A percentile compares a stretch with the other conserved stretches of the same genome.
Conservation (phyloP, 495 filamentous ascomycete genomes). For the Penicillium argentinense region DNA sequence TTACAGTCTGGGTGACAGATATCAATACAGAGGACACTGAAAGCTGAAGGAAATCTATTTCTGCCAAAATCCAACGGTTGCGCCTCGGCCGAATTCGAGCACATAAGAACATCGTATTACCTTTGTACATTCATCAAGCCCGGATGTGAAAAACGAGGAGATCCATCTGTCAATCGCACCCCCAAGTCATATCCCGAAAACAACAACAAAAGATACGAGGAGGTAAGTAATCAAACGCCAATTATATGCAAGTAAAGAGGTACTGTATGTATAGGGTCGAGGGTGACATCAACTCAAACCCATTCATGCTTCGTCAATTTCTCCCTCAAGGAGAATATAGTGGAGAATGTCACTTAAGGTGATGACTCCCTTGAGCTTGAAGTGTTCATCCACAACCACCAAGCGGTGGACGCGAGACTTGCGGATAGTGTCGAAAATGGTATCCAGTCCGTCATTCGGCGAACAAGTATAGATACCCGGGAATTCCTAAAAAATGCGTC, state of each 20-base stretch:
- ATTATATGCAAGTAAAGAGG: slow-evolving; percentile 33
- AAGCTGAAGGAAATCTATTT: slow-evolving; percentile 39
- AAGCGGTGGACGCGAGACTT: slow-evolving; percentile 91
- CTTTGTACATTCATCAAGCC: slow-evolving; percentile 28
- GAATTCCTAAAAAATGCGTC: slow-evolving; percentile 63
- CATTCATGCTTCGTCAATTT: slow-evolving; percentile 49
- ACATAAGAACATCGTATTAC: slow-evolving; percentile 28
- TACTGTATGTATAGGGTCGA: slow-evolving; percentile 26
- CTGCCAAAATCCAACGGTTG: no score
- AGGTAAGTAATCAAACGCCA: slow-evolving; percentile 32
- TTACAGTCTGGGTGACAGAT: no score
- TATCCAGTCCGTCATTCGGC: slow-evolving; percentile 85
- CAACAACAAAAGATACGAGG: slow-evolving; percentile 1
- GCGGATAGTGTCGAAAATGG: slow-evolving; percentile 95
- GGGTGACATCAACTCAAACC: slow-evolving; percentile 1
- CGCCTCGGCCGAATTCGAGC: no score
- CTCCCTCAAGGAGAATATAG: slow-evolving; percentile 87
- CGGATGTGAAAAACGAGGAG: slow-evolving; percentile 9
- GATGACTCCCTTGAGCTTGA: slow-evolving; percentile 81
- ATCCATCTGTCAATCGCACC: slow-evolving; percentile 2
- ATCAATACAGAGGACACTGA: no score
- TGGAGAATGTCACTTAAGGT: slow-evolving; percentile 96
- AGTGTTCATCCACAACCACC: slow-evolving; percentile 87
- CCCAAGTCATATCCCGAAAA: no score
- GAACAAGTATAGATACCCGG: slow-evolving; percentile 96